phyloP scores from a whole-genome alignment of 2,329 filamentous ascomycete species.

The Colletotrichum siamense region DNA sequence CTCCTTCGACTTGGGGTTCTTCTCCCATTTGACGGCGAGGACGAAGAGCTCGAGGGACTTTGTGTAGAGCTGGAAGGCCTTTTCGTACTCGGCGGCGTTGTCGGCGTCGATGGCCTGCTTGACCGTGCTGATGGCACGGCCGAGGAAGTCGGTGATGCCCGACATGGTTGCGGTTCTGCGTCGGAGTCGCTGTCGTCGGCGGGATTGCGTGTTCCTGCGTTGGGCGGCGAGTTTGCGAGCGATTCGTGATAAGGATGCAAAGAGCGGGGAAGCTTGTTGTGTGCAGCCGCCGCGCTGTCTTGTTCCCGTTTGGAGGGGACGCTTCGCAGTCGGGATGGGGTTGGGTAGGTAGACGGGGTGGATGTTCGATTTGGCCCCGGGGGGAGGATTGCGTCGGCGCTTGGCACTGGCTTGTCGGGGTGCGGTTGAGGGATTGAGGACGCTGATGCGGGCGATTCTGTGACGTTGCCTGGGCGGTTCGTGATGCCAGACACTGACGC shows the following conservation, averaged over 20 bases:
- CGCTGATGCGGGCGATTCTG: conserved; percentile 12
- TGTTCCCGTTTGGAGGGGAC: neutral
- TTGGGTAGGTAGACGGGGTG: neutral
- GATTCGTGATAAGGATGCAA: conserved; percentile 1
- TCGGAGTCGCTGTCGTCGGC: neutral
- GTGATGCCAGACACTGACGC: conserved; percentile 14
- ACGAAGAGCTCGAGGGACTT: conserved; percentile 96
- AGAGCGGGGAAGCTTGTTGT: conserved; percentile 16
- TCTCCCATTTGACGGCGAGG: conserved; percentile 99
- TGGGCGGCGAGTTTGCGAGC: neutral
- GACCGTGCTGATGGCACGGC: conserved; percentile 93
- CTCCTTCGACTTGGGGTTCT: conserved; percentile 95
- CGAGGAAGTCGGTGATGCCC: conserved; percentile 88
- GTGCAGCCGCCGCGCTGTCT: neutral
- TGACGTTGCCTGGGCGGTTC: conserved; percentile 22
- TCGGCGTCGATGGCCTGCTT: conserved; percentile 98
- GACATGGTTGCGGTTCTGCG: conserved; percentile 68
- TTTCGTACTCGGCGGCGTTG: conserved; percentile 94
- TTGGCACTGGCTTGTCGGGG: neutral
- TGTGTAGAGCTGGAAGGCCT: conserved; percentile 96
- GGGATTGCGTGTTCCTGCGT: neutral
- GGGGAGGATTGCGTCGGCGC: conserved; percentile 7
- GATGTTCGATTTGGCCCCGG: neutral
- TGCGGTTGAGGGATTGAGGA: conserved; percentile 2
- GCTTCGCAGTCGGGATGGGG: neutral